A percentile compares a stretch with the other conserved stretches of the same genome.
Evolutionary conservation across 2,329 filamentous ascomycete species (phyloP).

Genomic region (Shiraia sp.): DNA sequence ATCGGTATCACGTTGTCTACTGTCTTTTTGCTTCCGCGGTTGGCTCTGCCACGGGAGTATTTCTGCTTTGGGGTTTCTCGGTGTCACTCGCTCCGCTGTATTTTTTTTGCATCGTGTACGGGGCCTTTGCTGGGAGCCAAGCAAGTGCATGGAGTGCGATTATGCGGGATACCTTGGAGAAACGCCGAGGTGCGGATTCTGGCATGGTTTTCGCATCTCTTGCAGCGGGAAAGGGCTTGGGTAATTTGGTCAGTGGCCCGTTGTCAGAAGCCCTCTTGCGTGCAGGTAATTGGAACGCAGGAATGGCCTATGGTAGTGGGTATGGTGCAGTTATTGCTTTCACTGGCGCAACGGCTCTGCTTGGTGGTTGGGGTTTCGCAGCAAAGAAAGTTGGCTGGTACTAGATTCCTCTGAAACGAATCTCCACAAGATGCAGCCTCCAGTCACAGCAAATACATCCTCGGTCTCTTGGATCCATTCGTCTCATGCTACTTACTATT

Average conservation of each 20-base stretch:
- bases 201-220: constrained; percentile 55
- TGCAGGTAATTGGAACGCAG: constrained; percentile 41
- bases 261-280: constrained; percentile 53
- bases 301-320: constrained; percentile 48
- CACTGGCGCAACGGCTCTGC: constrained; percentile 46
- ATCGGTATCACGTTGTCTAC: constrained; percentile 45
- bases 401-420: too few species aligned
- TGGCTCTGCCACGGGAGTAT: constrained; percentile 41
- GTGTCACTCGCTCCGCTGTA: constrained; percentile 48
- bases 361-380: constrained; percentile 34
- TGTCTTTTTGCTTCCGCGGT: constrained; percentile 45
- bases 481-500: too few species aligned
- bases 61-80: constrained; percentile 53
- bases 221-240: constrained; percentile 55
- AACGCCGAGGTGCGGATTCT: constrained; percentile 46
- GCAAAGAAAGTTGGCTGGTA: constrained; percentile 39
- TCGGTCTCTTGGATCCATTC: too few species aligned
- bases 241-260: constrained; percentile 56
- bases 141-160: constrained; percentile 51
- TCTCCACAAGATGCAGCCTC: too few species aligned
- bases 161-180: constrained; percentile 47
- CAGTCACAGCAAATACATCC: too few species aligned
- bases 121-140: constrained; percentile 47
- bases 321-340: constrained; percentile 50
- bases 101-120: constrained; percentile 49